phyloP scores from a whole-genome alignment of 2,329 filamentous ascomycete species.

The Fusarium avenaceum region DNA sequence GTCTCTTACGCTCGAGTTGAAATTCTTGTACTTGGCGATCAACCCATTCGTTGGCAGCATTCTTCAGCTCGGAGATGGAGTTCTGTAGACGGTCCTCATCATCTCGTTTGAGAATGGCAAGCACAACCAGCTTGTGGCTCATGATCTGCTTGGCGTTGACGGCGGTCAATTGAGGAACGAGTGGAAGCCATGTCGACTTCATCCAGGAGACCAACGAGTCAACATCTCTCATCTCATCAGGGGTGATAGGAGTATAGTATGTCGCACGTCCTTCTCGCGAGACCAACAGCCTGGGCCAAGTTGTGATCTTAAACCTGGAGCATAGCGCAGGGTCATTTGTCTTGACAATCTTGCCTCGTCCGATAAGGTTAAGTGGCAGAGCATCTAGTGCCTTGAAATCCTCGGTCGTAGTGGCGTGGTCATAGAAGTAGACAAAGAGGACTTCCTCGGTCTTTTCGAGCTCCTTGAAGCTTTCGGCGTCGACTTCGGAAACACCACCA shows the following conservation, averaged over 20 bases:
- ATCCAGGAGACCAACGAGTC: constrained; percentile 88
- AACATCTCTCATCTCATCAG: constrained; percentile 92
- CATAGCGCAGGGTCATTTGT: constrained; percentile 82
- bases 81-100: constrained; percentile 82
- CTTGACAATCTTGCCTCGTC: constrained; percentile 92
- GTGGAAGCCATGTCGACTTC: constrained; percentile 94
- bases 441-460: constrained; percentile 95
- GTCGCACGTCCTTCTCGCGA: constrained; percentile 89
- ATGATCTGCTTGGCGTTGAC: constrained; percentile 95
- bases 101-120: constrained; percentile 86
- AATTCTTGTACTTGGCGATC: constrained; percentile 94
- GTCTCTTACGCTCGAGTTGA: constrained; percentile 91
- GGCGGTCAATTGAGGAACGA: constrained; percentile 93
- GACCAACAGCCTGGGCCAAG: constrained; percentile 94
- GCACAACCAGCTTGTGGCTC: constrained; percentile 93
- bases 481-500: constrained; percentile 83
- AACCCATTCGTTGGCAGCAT: constrained; percentile 96
- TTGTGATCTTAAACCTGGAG: constrained; percentile 92
- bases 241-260: constrained; percentile 89
- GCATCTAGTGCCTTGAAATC: constrained; percentile 92
- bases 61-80: constrained; percentile 92
- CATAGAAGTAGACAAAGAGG: constrained; percentile 97
- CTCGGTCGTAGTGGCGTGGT: constrained; percentile 91
- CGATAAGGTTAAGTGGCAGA: constrained; percentile 87
- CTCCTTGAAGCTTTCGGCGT: constrained; percentile 79